A percentile compares a stretch with the other conserved stretches of the same genome.
Evolutionary conservation across 1,284 basidiomycete species (phyloP).

Genomic region (Ganoderma leucocontextum): DNA sequence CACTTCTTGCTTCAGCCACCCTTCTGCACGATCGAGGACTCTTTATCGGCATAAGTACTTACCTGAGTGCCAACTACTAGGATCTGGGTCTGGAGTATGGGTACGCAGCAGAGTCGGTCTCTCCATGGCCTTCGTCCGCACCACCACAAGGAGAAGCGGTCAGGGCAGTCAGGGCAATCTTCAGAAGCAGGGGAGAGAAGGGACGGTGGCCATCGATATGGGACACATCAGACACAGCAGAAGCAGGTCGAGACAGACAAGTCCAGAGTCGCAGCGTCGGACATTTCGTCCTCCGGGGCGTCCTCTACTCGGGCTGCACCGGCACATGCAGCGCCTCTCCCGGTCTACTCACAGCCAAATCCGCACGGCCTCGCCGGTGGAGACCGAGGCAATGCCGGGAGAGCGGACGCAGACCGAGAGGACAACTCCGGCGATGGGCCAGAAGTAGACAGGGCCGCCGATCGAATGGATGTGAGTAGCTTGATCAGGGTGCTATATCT

Average conservation of each 20-base stretch:
- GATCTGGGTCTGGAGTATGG: constrained; percentile 4
- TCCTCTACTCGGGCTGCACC: constrained; percentile 8
- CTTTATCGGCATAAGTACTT: not conserved
- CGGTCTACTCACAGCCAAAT: not conserved
- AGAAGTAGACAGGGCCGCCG: not conserved
- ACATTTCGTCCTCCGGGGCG: constrained; percentile 1
- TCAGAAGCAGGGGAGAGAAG: not conserved
- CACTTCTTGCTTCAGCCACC: not conserved
- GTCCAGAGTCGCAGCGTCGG: not conserved
- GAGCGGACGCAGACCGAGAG: not conserved
- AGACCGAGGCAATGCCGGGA: not conserved
- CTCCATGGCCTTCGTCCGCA: not conserved
- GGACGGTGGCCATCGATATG: constrained; percentile 13
- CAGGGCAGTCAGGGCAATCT: not conserved
- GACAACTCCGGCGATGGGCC: not conserved
- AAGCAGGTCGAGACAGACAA: constrained; percentile 6
- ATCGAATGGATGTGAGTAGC: constrained; percentile 20
- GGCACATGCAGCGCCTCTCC: constrained; percentile 4
- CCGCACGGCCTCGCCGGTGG: constrained; percentile 10
- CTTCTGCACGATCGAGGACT: not conserved
- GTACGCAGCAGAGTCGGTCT: constrained; percentile 13
- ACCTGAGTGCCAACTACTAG: no score
- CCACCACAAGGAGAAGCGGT: constrained; percentile 10
- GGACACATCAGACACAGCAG: constrained; percentile 3
- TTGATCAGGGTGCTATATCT: constrained; percentile 25